Conservation (phyloP, 495 filamentous ascomycete species). For the Aspergillus nidulans region DNA sequence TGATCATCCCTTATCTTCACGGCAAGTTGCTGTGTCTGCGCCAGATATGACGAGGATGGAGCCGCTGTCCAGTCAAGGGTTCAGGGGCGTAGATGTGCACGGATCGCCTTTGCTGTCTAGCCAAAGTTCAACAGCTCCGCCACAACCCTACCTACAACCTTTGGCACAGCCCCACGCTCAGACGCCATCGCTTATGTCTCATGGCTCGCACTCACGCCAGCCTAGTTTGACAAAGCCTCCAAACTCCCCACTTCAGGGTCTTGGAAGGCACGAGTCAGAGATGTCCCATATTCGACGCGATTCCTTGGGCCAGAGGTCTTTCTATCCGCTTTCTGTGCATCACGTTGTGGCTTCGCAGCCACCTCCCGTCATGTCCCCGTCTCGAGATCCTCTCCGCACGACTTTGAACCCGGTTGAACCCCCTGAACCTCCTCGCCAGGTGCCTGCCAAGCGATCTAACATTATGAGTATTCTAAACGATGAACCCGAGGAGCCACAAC, state of each 20-base stretch:
- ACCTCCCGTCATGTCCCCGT: slow-evolving; percentile 35
- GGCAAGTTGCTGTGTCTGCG: slow-evolving; percentile 25
- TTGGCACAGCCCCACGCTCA: slow-evolving; percentile 25
- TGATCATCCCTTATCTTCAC: slow-evolving; percentile 30
- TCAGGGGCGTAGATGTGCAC: slow-evolving; percentile 23
- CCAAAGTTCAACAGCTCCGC: slow-evolving; percentile 9
- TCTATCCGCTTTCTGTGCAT: slow-evolving; percentile 26
- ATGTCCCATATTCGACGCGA: slow-evolving; percentile 38
- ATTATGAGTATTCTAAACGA: slow-evolving; percentile 58
- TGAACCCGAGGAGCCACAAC: slow-evolving; percentile 52
- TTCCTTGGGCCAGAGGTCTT: slow-evolving; percentile 31
- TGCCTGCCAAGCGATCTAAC: slow-evolving; percentile 53
- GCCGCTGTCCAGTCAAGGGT: slow-evolving; percentile 28
- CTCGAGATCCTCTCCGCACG: slow-evolving; percentile 36
- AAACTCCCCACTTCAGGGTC: slow-evolving; percentile 33
- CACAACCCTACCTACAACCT: slow-evolving; percentile 28
- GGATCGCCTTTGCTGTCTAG: slow-evolving; percentile 19
- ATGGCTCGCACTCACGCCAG: slow-evolving; percentile 38
- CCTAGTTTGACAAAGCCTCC: slow-evolving; percentile 35
- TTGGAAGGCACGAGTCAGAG: slow-evolving; percentile 33
- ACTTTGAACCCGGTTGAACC: slow-evolving; percentile 35
- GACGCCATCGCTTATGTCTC: slow-evolving; percentile 23
- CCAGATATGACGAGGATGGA: slow-evolving; percentile 38
- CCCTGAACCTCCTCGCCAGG: slow-evolving; percentile 42
- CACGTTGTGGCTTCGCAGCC: slow-evolving; percentile 27